Percentiles rank a stretch among this genome's conserved stretches.
These are phyloP conservation scores for Cladosporium colombiae DNA, from an alignment of 2,329 filamentous ascomycete species.

Conservation along the genomic window DNA sequence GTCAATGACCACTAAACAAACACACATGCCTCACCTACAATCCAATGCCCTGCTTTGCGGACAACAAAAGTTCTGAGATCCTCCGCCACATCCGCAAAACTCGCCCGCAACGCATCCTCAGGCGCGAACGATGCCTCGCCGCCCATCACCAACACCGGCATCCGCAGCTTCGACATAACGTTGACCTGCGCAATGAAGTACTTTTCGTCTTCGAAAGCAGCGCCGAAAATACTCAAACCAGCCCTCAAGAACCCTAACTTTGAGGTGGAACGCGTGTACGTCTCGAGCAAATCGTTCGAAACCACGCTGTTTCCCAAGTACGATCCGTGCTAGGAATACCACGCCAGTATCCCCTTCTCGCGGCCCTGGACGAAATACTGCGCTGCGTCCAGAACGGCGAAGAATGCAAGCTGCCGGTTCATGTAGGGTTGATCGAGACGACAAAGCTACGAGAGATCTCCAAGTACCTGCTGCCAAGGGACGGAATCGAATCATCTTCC, in stretches of 20 bases:
- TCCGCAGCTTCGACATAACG: slow-evolving; percentile 28
- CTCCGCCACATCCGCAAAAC: slow-evolving; percentile 29
- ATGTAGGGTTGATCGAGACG: slow-evolving; percentile 44
- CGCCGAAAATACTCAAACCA: slow-evolving; percentile 44
- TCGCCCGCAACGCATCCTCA: slow-evolving; percentile 23
- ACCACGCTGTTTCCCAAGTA: slow-evolving; percentile 45
- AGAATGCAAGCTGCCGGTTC: slow-evolving; percentile 44
- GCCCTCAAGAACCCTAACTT: slow-evolving; percentile 48
- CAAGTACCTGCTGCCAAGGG: neutral
- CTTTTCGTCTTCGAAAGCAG: slow-evolving; percentile 37
- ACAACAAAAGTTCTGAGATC: slow-evolving; percentile 37
- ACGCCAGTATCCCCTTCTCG: slow-evolving; percentile 47
- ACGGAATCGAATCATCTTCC: neutral
- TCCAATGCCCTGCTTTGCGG: slow-evolving; percentile 45
- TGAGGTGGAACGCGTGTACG: slow-evolving; percentile 43
- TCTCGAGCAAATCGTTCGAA: slow-evolving; percentile 42
- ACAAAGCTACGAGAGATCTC: neutral
- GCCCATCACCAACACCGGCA: slow-evolving; percentile 38
- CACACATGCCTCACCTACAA: slow-evolving; percentile 19
- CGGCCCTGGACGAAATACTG: slow-evolving; percentile 48
- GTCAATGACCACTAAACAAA: neutral
- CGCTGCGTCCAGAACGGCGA: slow-evolving; percentile 50
- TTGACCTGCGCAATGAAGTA: slow-evolving; percentile 42
- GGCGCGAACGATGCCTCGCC: slow-evolving; percentile 40
- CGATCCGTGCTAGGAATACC: slow-evolving; percentile 51